Conservation (phyloP, 2,329 filamentous ascomycete genomes). For the Chaetomium globosum region DNA sequence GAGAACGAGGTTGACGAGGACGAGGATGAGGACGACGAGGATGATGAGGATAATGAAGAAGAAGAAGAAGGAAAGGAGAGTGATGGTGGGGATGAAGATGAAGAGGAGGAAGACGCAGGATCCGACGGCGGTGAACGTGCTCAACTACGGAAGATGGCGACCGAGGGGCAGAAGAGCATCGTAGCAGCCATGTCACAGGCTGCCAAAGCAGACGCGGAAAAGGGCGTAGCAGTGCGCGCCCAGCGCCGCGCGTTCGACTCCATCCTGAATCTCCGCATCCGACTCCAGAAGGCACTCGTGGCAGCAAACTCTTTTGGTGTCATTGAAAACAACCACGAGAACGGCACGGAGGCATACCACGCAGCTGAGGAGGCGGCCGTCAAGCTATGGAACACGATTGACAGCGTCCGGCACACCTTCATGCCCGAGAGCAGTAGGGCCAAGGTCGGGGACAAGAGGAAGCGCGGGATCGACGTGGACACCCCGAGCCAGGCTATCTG, state of each 20-base stretch:
- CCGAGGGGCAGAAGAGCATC: slow-evolving; percentile 66
- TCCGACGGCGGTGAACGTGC: slow-evolving; percentile 49
- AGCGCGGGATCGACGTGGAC: slow-evolving; percentile 54
- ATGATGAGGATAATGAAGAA: slow-evolving; percentile 40
- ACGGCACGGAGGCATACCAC: slow-evolving; percentile 60
- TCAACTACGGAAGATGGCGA: slow-evolving; percentile 68
- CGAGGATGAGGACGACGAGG: slow-evolving; percentile 42
- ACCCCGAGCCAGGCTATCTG: slow-evolving; percentile 70
- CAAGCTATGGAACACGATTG: slow-evolving; percentile 80
- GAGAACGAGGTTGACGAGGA: slow-evolving; percentile 41
- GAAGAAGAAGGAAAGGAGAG: slow-evolving; percentile 44
- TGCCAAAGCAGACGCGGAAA: slow-evolving; percentile 75
- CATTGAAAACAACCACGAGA: slow-evolving; percentile 44
- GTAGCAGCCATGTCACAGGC: slow-evolving; percentile 64
- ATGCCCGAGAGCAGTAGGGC: slow-evolving; percentile 49
- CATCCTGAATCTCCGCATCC: slow-evolving; percentile 85
- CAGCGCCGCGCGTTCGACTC: slow-evolving; percentile 87
- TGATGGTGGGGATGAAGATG: slow-evolving; percentile 44
- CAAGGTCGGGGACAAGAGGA: slow-evolving; percentile 63
- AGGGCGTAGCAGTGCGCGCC: slow-evolving; percentile 81
- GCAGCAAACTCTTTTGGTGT: slow-evolving; percentile 73
- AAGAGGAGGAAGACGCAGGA: slow-evolving; percentile 43
- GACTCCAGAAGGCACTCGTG: slow-evolving; percentile 86
- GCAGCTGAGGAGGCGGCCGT: slow-evolving; percentile 85
- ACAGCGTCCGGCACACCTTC: slow-evolving; percentile 66